Conservation (phyloP, 208 protist genomes). For the Trypanosomatidae sp. region DNA sequence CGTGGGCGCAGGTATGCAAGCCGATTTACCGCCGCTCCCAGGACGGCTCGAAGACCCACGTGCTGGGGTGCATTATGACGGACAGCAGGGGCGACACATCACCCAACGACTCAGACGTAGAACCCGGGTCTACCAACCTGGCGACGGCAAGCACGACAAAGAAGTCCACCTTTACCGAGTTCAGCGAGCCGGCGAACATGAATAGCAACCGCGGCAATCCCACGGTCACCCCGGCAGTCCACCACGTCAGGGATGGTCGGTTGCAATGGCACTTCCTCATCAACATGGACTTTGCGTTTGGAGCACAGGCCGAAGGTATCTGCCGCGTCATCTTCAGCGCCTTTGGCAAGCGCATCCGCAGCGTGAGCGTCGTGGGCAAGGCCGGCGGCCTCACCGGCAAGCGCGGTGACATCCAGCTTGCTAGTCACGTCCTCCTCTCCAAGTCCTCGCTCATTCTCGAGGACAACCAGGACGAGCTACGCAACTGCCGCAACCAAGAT, state of each 20-base stretch:
- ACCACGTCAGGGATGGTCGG: constrained; percentile 22
- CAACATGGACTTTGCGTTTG: constrained; percentile 93
- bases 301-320: constrained; percentile 85
- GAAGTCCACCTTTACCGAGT: background rate
- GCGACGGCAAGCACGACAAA: background rate
- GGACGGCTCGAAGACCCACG: background rate
- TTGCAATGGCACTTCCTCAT: constrained; percentile 79
- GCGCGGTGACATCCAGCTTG: constrained; percentile 88
- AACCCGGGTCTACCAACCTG: background rate
- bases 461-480: constrained; percentile 84
- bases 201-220: too few species aligned
- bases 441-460: constrained; percentile 84
- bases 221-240: too few species aligned
- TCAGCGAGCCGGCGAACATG: background rate
- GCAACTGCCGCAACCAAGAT: constrained; percentile 80
- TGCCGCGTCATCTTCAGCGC: constrained; percentile 74
- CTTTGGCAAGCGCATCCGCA: constrained; percentile 82
- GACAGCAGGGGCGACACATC: constrained; percentile 6
- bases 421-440: constrained; percentile 83
- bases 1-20: constrained; percentile 36
- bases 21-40: constrained; percentile 26
- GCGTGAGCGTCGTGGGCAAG: constrained; percentile 89
- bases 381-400: constrained; percentile 80
- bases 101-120: background rate
- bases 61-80: constrained; percentile 22